phyloP scores from a whole-genome alignment of 345 rosid genomes.

The Eucalyptus urophylla region DNA sequence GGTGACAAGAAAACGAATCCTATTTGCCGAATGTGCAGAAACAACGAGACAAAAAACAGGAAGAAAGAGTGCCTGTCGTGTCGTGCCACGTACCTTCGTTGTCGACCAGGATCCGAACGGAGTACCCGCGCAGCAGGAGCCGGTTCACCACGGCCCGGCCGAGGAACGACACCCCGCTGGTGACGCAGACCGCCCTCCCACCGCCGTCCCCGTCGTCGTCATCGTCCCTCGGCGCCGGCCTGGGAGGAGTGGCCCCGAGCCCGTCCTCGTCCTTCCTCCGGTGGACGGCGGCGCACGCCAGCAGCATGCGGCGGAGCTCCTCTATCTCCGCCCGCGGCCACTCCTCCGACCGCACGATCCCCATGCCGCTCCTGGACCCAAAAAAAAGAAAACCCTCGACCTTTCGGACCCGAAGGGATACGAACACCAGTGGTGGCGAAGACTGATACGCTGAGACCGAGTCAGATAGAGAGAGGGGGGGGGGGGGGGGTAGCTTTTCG shows the following conservation, averaged over 20 bases:
- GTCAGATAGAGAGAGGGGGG: neutral
- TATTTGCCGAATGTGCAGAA: neutral
- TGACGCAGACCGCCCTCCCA: slow-evolving; percentile 50
- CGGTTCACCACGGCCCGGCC: slow-evolving; percentile 58
- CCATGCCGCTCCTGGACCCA: slow-evolving; percentile 8
- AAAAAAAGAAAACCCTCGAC: neutral
- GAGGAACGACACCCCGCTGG: slow-evolving; percentile 65
- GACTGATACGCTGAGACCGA: neutral
- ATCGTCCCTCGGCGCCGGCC: neutral
- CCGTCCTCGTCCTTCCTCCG: slow-evolving; percentile 24
- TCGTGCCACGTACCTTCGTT: slow-evolving; percentile 20
- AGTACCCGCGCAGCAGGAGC: slow-evolving; percentile 55
- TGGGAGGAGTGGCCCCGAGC: neutral
- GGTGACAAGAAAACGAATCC: neutral
- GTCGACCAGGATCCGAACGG: slow-evolving; percentile 53
- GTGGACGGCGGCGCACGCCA: slow-evolving; percentile 16
- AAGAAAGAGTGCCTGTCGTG: neutral
- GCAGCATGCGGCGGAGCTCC: slow-evolving; percentile 35
- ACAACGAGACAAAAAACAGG: neutral
- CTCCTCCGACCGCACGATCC: slow-evolving; percentile 37
- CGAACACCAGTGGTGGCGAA: neutral
- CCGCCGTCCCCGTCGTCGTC: neutral
- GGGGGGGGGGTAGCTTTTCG: neutral
- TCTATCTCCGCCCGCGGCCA: slow-evolving; percentile 27
- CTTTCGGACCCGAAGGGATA: neutral